Conservation (phyloP, 371 early-diverging fungal genomes). For the Rhizopus arrhizus region DNA sequence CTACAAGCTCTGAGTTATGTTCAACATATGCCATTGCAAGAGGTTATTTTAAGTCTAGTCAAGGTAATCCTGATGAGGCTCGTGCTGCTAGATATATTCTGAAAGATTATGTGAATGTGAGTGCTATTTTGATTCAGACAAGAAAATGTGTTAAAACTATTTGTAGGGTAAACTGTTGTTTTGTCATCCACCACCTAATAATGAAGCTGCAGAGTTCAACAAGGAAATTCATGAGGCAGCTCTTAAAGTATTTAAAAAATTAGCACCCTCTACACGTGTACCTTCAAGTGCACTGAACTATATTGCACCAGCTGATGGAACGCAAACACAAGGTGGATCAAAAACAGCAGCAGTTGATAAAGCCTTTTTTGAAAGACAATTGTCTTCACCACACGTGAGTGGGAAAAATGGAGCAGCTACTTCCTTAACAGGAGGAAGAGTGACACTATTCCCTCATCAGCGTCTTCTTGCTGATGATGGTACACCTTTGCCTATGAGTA, state of each 20-base stretch:
- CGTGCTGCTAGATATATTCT: constrained; percentile 93
- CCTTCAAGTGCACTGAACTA: constrained; percentile 59
- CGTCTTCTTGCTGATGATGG: constrained; percentile 55
- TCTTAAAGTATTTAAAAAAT: constrained; percentile 53
- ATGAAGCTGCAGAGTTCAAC: constrained; percentile 71
- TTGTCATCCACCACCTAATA: constrained; percentile 82
- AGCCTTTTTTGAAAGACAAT: constrained; percentile 64
- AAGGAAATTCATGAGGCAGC: constrained; percentile 70
- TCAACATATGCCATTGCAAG: constrained; percentile 84
- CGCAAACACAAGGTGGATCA: constrained; percentile 40
- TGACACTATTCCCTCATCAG: constrained; percentile 67
- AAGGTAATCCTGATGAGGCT: constrained; percentile 97
- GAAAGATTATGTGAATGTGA: constrained; percentile 93
- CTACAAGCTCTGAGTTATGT: constrained; percentile 81
- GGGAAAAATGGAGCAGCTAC: constrained; percentile 48
- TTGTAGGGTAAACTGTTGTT: constrained; percentile 81
- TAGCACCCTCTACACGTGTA: constrained; percentile 55
- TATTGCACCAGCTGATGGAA: constrained; percentile 53
- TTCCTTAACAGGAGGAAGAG: constrained; percentile 55
- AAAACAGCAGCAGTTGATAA: constrained; percentile 67
- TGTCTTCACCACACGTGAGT: constrained; percentile 51
- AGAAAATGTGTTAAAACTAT: not conserved
- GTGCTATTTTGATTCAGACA: not conserved
- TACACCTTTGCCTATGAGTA: constrained; percentile 38
- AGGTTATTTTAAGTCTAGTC: constrained; percentile 87